Evolutionary conservation across 345 rosid species (phyloP), one percentile per base, ranked within the genome.

Genomic region (Citropsis articulata): DNA sequence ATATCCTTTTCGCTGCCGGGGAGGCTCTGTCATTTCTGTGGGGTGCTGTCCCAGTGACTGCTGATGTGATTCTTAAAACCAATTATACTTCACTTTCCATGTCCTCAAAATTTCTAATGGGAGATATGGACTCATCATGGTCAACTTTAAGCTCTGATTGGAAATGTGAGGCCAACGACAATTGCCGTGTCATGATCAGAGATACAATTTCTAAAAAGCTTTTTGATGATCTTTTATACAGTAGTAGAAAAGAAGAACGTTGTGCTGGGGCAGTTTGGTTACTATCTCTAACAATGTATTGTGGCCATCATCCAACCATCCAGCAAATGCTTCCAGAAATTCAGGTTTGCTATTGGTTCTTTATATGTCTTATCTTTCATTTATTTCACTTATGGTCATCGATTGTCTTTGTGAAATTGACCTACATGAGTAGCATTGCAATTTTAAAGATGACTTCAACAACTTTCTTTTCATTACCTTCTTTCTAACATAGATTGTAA

Each of bases 241-340:
- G 98, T 75, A 91, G 83, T 81, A 90, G 99, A 85, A 93, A 92
- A 82, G 99, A 93, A 81, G 99, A 95, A 91, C 90, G 98, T 64
- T 93, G 98, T 84, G 93, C 99, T 87, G 98, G 99, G 83, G 84
- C 95, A 71, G 98, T 95, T 73, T 95, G 98, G 99, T 84, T 95
- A 71, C 82, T 93, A 71, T 95, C 99, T 70, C 86, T 95, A 72
- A 91, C 90, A 81, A 90, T 93, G 93, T 95, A 95, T 83, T 93
- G 94, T 83, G 99, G 99, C 77, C 88, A 86, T 73, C 93, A 95
- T 72, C 86, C 94, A 70, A 84, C 89, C 83, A 90, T 95, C 84
- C 99, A 93, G 83, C 86, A 86, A 79, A 87, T 89, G 91, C 93
- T 95, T 81, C 97, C 99, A 42, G 93, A 95, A 89, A 95, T 95